Evolutionary conservation across 345 rosid genomes (phyloP), one percentile per base, ranked within the genome.

Genomic region (Combretum micranthum): DNA sequence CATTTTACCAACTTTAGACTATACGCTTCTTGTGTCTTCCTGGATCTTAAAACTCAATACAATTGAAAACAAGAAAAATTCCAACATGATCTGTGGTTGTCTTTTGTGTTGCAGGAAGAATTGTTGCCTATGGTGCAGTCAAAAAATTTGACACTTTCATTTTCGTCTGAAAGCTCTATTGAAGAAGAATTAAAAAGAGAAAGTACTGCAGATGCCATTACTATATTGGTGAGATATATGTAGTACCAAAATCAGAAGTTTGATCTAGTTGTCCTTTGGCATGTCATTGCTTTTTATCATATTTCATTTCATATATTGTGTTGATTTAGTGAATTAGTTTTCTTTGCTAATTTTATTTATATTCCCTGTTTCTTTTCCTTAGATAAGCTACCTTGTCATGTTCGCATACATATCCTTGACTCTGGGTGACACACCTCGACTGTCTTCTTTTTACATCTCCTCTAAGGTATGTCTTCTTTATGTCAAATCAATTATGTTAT

Each of bases 361-460:
- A 9, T 44, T 50, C 18, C 50, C 6, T 59, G 57, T 45, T 54
- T 68, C 57, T 64, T 56, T 52, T 42, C 72, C 72, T 67, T 91
- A 92, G 98, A 86, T 92, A 74, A 88, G 98, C 80, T 92, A 92
- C 76, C 84, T 92, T 64, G 98, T 92, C 71, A 92, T 92, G 98
- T 92, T 92, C 76, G 96, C 86, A 46, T 92, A 92, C 75, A 89
- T 92, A 64, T 88, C 98, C 61, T 87, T 92, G 63, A 75, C 96
- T 52, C 72, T 92, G 53, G 98, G 98, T 23, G 87, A 83, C 61
- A 60, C 96, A 48, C 96, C 86, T 64, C 87, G 62, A 50, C 55
- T 83, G 51, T 72, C 85, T 55, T 78, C 86, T 19, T 86, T 89
- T 72, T 92, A 84, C 69, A 60, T 92, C 57, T 80, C 90, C 50